Base-by-base conservation (phyloP, 2,329 filamentous ascomycete species). In the Aspergillus neoniger region DNA sequence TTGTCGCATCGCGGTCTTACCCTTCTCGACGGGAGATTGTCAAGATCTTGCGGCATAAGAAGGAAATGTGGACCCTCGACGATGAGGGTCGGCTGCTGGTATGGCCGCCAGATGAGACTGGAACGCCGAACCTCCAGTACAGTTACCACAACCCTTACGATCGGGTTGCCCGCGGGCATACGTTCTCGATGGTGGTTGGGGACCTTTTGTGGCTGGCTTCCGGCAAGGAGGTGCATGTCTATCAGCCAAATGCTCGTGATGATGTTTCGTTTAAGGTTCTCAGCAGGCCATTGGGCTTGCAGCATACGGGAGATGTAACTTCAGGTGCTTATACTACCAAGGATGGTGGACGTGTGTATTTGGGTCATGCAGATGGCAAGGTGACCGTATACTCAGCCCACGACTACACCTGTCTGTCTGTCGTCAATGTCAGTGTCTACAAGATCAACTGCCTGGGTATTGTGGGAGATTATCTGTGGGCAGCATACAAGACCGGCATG, bases 61-160 rank as follows among this genome's bases (percentile, higher is more conserved):
- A 92, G 66, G 91, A 97, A 70, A 86, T 99, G 74, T 99, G 95
- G 95, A 93, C 93, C 0, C 76, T 99, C 51, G 95, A 98, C 72
- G 93, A 97, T 65, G 87, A 90, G 50, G 95, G 95, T 10, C 91
- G 90, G 49, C 79, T 99, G 14, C 88, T 92, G 66, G 85, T 98
- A 5, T 99, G 95, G 95, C 88, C 86, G 1, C 88, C 93, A 4
- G 91, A 92, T 68, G 83, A 86, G 49, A 85, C 85, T 5, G 88
- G 90, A 0, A 83, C 88, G 28, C 92, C 93, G 1, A 94, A 87
- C 63, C 77, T 98, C 30, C 85, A 87, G 58, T 86, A 87, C 59
- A 89, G 85, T 57, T 92, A 91, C 21, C 88, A 90, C 68, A 89
- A 87, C 39, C 74, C 77, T 1, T 73, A 74, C 43, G 96, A 90